These are phyloP conservation scores for Citeromyces hawaiiensis DNA, from an alignment of 1,139 yeast species.

Conservation along the genomic window DNA sequence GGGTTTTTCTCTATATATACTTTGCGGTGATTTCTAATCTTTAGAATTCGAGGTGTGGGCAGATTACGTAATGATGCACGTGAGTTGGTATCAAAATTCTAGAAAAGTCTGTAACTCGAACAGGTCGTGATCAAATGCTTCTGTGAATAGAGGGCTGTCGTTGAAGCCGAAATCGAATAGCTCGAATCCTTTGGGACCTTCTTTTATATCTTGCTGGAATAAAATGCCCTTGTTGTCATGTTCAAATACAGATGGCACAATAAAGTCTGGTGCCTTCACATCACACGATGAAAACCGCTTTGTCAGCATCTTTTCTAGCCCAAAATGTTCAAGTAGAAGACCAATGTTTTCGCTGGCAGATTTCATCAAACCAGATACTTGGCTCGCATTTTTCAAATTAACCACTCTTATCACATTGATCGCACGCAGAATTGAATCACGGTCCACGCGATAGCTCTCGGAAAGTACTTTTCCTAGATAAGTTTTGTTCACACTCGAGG, in stretches of 20 bases:
- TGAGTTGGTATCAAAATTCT: background rate
- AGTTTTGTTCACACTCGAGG: slow-evolving; percentile 14
- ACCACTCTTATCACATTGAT: slow-evolving; percentile 21
- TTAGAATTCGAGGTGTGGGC: background rate
- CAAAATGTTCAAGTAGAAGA: background rate
- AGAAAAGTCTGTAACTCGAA: background rate
- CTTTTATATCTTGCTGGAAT: background rate
- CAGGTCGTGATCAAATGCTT: background rate
- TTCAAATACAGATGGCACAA: background rate
- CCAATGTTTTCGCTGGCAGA: background rate
- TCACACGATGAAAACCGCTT: background rate
- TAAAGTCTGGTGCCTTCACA: background rate
- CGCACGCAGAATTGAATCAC: slow-evolving; percentile 16
- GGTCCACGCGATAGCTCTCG: slow-evolving; percentile 12
- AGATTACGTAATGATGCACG: background rate
- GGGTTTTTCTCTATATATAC: background rate
- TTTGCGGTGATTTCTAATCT: background rate
- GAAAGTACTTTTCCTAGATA: slow-evolving; percentile 11
- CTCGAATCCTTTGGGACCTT: background rate
- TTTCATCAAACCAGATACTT: background rate
- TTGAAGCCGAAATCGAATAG: background rate
- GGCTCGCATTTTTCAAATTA: slow-evolving; percentile 13
- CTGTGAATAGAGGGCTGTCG: background rate
- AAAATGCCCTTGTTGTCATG: background rate
- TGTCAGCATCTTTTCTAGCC: background rate